Evolutionary conservation across 768 basidiomycete species (phyloP), one percentile per base, ranked within the genome.

Genomic region (Pleurotus citrinopileatus): DNA sequence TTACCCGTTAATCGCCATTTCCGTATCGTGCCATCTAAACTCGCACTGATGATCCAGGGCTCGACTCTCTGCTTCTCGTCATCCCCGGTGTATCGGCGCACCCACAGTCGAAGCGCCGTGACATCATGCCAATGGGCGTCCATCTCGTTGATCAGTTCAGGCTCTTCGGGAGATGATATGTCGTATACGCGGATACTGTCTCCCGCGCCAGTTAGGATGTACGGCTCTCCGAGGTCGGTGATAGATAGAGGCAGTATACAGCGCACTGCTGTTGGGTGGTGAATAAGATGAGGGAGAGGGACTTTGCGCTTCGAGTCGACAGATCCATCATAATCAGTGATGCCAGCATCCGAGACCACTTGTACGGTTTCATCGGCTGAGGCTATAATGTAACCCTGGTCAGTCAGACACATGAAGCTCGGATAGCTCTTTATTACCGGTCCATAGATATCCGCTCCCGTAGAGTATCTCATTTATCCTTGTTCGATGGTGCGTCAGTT

Each of bases 41-140:
- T 87, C 0, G 86, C 78, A 55, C 86, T 94, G 32, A 98, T 68
- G 37, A 98, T 76, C 87, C 90, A 94, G 17, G 86, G 83, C 60
- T 92, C 90, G 10, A 81, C 65, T 58, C 72, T 74, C n/a, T 72
- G 76, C 51, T 63, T 68, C 6, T 74, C 75, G 57, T 77, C 79
- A 22, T 70, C 70, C 7, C 73, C 74, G 25, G 68, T 65, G 5
- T 70, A 72, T 52, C 66, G 73, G 25, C 84, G 78, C 60, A 79
- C 70, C 93, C 94, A 97, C 9, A 87, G 70, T 25, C 79, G 77
- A 48, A 98, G 69, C 3, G 80, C 83, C 3, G 82, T 89, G 13
- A 98, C 85, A 60, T 97, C 92, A 60, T 92, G 92, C 83, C 87
- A 92, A 64, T 98, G 96, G 4, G 83, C 94, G 60, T 97, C 91